Base-by-base conservation (phyloP, 345 rosid species). In the Cardamine chenopodiifolia region DNA sequence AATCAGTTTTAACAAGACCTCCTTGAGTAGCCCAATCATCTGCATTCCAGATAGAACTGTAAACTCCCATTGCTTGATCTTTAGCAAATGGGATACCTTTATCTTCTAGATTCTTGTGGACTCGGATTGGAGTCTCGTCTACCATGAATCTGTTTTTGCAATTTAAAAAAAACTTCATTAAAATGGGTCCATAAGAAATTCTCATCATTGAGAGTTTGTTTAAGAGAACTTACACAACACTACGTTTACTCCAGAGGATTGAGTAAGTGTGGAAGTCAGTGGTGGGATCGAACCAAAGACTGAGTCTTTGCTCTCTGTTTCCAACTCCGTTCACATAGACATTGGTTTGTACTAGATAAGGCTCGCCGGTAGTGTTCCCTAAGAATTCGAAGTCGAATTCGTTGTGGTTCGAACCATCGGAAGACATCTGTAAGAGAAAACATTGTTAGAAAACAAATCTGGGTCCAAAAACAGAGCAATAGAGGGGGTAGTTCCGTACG, bases 1-100 rank as follows among this genome's bases (percentile, higher is more conserved):
- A 96, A 47, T 96, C 97, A 0, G 99, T 96, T 84, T 96, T 96
- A 9, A 96, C 82, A 42, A 88, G 83, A 6, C 99, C 99, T 26
- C 99, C 99, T 63, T 90, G 99, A 0, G 99, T 96, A 1, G 99
- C 99, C 99, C 99, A 96, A 74, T 96, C 98, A 64, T 96, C 99
- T 2, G 99, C 99, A 12, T 96, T 96, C 99, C 99, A 96, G 32
- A 96, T 92, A 11, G 99, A 96, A 77, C 99, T 96, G 85, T 90
- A 92, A 0, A 90, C 93, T 2, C 99, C 96, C 99, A 96, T 96
- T 11, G 97, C 80, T 70, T 96, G 99, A 69, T 92, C 96, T 85
- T 85, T 96, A 0, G 98, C 98, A 64, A 81, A 96, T 1, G 98
- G 93, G 15, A 96, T 84, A 22, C 98, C 99, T 52, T 84, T 85